A percentile compares a stretch with the other conserved stretches of the same genome.
Conservation (phyloP, 495 filamentous ascomycete species). For the Hyaloscypha variabilis region DNA sequence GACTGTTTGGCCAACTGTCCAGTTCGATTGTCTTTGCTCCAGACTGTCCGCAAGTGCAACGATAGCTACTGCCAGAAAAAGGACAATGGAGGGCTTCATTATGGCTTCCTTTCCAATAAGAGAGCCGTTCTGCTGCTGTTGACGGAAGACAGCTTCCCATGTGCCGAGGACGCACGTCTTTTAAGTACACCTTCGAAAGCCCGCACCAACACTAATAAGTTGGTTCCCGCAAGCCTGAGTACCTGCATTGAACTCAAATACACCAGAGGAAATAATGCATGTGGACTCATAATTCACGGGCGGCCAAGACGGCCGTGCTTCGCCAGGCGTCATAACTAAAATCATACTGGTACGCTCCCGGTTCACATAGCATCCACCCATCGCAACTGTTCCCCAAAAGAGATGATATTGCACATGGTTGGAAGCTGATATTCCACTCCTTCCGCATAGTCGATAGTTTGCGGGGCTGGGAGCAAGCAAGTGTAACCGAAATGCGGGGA, state of each 20-base stretch:
- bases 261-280: neutral
- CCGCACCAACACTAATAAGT: neutral
- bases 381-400: neutral
- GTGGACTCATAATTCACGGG: neutral
- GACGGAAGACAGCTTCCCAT: neutral
- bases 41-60: constrained; percentile 1
- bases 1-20: constrained; percentile 26
- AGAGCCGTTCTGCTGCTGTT: neutral
- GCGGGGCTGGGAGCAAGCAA: neutral
- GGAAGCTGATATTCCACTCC: neutral
- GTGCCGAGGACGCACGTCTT: neutral
- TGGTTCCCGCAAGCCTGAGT: neutral
- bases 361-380: neutral
- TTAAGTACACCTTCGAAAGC: neutral
- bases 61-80: neutral
- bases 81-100: neutral
- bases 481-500: neutral
- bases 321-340: neutral
- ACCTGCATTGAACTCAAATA: neutral
- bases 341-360: neutral
- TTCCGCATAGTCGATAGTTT: neutral
- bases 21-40: constrained; percentile 14
- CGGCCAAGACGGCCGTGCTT: neutral
- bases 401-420: neutral
- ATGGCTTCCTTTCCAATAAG: neutral